These are phyloP conservation scores for Aphanomyces invadans DNA, from an alignment of 352 stramenopile species.

Conservation along the genomic window DNA sequence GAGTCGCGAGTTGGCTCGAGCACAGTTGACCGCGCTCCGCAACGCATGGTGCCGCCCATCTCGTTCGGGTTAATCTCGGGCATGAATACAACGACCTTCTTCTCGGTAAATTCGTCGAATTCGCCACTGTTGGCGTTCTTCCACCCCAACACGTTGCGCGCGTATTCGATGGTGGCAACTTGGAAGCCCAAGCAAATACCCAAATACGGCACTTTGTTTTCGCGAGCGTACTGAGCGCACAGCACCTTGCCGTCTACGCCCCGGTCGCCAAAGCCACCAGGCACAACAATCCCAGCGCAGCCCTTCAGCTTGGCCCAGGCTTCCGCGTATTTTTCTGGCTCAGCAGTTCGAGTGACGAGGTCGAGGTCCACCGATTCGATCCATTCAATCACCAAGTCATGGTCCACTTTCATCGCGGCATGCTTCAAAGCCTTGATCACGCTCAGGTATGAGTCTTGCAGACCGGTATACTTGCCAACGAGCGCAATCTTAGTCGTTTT, in stretches of 20 bases:
- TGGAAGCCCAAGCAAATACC: slow-evolving; percentile 98
- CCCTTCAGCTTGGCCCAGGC: slow-evolving; percentile 92
- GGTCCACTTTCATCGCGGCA: slow-evolving; percentile 91
- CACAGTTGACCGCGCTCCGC: slow-evolving; percentile 93
- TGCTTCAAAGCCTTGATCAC: slow-evolving; percentile 97
- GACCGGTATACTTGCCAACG: slow-evolving; percentile 98
- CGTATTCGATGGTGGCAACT: slow-evolving; percentile 95
- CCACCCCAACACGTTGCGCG: slow-evolving; percentile 90
- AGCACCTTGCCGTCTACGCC: slow-evolving; percentile 98
- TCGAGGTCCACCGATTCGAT: slow-evolving; percentile 97
- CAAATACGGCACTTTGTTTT: slow-evolving; percentile 94
- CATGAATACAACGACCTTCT: slow-evolving; percentile 99
- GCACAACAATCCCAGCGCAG: slow-evolving; percentile 93
- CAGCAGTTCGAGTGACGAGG: slow-evolving; percentile 53
- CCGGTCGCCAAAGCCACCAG: slow-evolving; percentile 97
- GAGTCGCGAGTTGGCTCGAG: slow-evolving; percentile 83
- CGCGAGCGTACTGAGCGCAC: slow-evolving; percentile 92
- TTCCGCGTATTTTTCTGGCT: slow-evolving; percentile 61
- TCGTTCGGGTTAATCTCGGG: slow-evolving; percentile 96
- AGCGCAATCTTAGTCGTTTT: slow-evolving; percentile 94
- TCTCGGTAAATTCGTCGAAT: slow-evolving; percentile 78
- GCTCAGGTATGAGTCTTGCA: slow-evolving; percentile 98
- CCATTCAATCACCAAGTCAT: slow-evolving; percentile 95
- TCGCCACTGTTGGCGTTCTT: slow-evolving; percentile 93
- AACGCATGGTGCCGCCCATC: slow-evolving; percentile 99